Conservation (phyloP, 2,329 filamentous ascomycete species). For the Colletotrichum sp. region DNA sequence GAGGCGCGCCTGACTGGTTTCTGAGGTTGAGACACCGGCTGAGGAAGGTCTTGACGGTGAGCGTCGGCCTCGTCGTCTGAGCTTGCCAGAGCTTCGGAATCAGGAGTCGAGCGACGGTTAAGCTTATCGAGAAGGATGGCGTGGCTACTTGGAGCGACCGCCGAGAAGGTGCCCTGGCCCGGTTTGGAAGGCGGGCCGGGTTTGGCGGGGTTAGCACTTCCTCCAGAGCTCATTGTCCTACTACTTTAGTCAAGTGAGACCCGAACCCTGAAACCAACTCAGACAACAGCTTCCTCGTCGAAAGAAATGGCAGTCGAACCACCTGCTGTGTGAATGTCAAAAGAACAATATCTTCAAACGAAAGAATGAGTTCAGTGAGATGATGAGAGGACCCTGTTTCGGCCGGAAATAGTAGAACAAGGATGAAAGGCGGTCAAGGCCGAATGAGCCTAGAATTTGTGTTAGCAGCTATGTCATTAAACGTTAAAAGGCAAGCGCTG, state of each 20-base stretch:
- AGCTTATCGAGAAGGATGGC: slow-evolving; percentile 76
- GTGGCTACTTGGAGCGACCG: slow-evolving; percentile 61
- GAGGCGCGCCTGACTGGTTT: slow-evolving; percentile 77
- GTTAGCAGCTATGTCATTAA: slow-evolving; percentile 19
- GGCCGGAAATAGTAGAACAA: not conserved
- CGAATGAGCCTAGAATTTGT: slow-evolving; percentile 8
- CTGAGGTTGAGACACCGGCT: slow-evolving; percentile 52
- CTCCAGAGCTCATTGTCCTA: slow-evolving; percentile 53
- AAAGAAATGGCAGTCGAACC: not conserved
- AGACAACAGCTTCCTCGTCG: not conserved
- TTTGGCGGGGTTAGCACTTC: slow-evolving; percentile 46
- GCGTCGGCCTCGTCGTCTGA: slow-evolving; percentile 90
- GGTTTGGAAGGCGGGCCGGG: slow-evolving; percentile 56
- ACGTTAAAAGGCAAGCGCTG: slow-evolving; percentile 19
- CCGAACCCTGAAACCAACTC: not conserved
- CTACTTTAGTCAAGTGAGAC: not conserved
- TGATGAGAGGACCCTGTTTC: not conserved
- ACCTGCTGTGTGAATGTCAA: not conserved
- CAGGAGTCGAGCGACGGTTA: slow-evolving; percentile 84
- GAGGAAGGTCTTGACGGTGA: slow-evolving; percentile 58
- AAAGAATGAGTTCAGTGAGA: not conserved
- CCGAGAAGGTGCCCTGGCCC: slow-evolving; percentile 49
- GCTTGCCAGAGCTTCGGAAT: slow-evolving; percentile 91
- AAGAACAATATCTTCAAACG: not conserved
- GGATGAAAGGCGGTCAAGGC: slow-evolving; percentile 30